phyloP scores from a whole-genome alignment of 139 green algal species.

The Ettlia oleoabundans region DNA sequence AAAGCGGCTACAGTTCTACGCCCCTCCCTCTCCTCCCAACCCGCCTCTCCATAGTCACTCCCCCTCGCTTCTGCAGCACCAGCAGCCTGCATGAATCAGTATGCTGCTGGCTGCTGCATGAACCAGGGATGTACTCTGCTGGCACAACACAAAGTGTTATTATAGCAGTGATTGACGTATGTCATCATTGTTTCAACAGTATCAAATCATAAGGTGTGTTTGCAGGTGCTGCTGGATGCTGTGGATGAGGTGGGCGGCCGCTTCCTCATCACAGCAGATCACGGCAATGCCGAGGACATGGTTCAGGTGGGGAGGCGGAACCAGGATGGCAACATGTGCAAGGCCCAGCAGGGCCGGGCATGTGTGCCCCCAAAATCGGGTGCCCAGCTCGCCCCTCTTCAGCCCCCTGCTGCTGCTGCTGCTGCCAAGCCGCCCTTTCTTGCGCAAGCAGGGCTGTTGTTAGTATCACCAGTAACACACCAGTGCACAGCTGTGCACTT shows the following conservation, averaged over 20 bases:
- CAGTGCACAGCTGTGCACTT: neutral
- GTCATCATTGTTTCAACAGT: too few relatives aligned
- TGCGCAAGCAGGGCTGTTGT: too few relatives aligned
- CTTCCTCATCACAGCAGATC: conserved; percentile 77
- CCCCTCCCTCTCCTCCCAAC: too few relatives aligned
- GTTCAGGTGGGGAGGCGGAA: conserved; percentile 48
- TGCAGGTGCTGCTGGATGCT: conserved; percentile 43
- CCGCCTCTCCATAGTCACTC: too few relatives aligned
- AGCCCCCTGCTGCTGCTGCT: neutral
- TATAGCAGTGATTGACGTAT: too few relatives aligned
- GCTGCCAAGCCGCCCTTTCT: neutral
- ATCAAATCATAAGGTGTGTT: too few relatives aligned
- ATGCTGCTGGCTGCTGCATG: too few relatives aligned
- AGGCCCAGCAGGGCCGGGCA: neutral
- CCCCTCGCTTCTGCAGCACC: too few relatives aligned
- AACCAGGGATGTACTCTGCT: too few relatives aligned
- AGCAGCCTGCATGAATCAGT: too few relatives aligned
- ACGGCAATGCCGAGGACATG: conserved; percentile 86
- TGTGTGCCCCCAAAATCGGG: neutral
- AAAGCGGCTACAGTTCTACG: too few relatives aligned
- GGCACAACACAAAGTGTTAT: too few relatives aligned
- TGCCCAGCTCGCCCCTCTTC: neutral
- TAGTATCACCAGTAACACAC: neutral
- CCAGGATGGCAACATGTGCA: neutral
- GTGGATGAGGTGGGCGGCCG: conserved; percentile 62